A percentile compares a stretch with the other conserved stretches of the same genome.
Conservation (phyloP, 352 stramenopile species). For the Globisporangium canariense region DNA sequence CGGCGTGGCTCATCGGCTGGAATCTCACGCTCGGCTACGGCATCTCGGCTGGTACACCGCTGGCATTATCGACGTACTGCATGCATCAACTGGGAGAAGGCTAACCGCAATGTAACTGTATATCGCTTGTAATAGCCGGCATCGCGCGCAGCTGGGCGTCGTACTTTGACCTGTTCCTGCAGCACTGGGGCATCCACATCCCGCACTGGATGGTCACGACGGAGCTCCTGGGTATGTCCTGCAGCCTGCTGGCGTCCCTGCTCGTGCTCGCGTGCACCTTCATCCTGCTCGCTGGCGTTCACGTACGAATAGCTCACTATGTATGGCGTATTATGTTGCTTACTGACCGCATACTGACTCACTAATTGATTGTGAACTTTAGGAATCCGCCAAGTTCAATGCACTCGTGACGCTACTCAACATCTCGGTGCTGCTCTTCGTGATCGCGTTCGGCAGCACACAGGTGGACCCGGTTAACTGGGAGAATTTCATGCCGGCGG, state of each 20-base stretch:
- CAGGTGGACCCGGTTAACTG: constrained; percentile 79
- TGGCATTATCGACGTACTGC: not conserved
- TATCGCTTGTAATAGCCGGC: constrained; percentile 38
- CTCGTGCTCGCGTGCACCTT: constrained; percentile 84
- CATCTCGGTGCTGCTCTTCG: constrained; percentile 87
- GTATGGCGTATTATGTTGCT: not conserved
- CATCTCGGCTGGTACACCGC: constrained; percentile 70
- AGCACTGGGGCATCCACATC: constrained; percentile 64
- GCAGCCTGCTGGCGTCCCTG: constrained; percentile 72
- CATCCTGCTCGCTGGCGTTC: constrained; percentile 79
- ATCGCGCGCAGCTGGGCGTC: constrained; percentile 90
- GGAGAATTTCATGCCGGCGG: constrained; percentile 81
- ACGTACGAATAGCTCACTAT: constrained; percentile 32
- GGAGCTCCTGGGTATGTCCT: constrained; percentile 55
- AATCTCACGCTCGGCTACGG: constrained; percentile 93
- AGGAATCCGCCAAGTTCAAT: constrained; percentile 92
- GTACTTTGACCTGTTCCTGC: constrained; percentile 80
- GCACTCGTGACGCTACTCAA: constrained; percentile 88
- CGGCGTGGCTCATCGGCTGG: constrained; percentile 90
- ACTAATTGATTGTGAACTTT: too few relatives aligned
- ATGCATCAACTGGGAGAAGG: not conserved
- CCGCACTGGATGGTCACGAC: constrained; percentile 61
- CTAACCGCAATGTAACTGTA: not conserved
- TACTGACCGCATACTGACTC: too few relatives aligned
- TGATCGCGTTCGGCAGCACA: constrained; percentile 80